Base-by-base conservation (phyloP, 2,329 filamentous ascomycete species). In the Pseudofabraea citricarpa region DNA sequence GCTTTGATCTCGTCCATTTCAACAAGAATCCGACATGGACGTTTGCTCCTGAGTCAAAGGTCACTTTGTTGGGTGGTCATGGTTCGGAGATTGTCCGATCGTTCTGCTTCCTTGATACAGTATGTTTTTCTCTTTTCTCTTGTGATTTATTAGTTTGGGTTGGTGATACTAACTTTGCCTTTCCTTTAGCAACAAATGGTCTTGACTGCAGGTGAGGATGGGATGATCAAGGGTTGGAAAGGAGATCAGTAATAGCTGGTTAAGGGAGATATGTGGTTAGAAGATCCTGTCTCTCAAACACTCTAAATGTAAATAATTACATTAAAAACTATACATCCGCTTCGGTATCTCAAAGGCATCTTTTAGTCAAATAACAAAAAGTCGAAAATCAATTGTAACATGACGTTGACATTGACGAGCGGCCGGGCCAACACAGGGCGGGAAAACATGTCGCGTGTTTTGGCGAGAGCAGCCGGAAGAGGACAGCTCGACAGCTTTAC, bases 41-140 rank as follows among this genome's bases (percentile, higher is more conserved):
- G 2, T 63, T 85, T 46, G 74, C 76, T 48, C 64, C 64, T n/a
- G 70, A 71, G 13, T 72, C 72, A 10, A 74, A 71, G 44, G 79
- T 85, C 20, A 72, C 71, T n/a, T 59, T 86, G 39, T 72, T 72
- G 0, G 80, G 79, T 0, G 81, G 75, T 4, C 82, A 86, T 57
- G 77, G 78, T 0, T 73, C 73, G 3, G 81, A 85, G 53, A 72
- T 85, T 52, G 75, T 85, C 32, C 69, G 80, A 31, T 72, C 75
- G 12, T 83, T 83, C 55, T 81, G 77, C 60, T 79, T 83, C 58
- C 72, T 79, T 45, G 80, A 83, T 48, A 69, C 79, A 53, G 72
- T 66, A 54, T 50, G 55, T 57, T n/a, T 23, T 32, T 8, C n/a
- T 22, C 27, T 29, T 20, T n/a, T n/a, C n/a, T n/a, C n/a, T n/a